A percentile compares a stretch with the other conserved stretches of the same genome.
Evolutionary conservation across 225 moss, liverwort and hornwort genomes (phyloP).

Genomic region (Climacium dendroides): DNA sequence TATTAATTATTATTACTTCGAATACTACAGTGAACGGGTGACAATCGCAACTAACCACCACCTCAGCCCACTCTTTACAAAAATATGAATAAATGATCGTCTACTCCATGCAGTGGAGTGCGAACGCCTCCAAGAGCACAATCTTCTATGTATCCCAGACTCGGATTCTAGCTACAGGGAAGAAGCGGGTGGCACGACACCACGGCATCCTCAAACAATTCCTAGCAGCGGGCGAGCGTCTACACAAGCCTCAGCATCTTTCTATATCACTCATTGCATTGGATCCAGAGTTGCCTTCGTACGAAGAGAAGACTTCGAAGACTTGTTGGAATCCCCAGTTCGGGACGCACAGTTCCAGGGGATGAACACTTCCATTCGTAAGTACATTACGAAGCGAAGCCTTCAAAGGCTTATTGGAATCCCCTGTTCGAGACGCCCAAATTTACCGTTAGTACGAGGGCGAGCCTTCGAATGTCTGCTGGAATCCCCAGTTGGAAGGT

Average conservation of each 20-base stretch:
- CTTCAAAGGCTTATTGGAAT: conserved; percentile 41
- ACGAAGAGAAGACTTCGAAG: conserved; percentile 6
- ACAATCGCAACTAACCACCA: neutral
- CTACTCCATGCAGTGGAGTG: neutral
- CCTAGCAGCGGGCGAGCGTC: neutral
- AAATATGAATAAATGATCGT: neutral
- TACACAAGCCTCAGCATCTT: neutral
- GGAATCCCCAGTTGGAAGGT: conserved; percentile 30
- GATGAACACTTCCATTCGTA: too few relatives aligned
- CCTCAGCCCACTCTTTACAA: neutral
- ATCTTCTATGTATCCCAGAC: neutral
- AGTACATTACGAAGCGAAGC: neutral
- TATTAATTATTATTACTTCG: neutral
- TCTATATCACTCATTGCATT: neutral
- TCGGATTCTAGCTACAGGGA: neutral
- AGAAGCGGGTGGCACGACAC: conserved; percentile 13
- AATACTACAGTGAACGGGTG: neutral
- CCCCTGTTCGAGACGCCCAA: neutral
- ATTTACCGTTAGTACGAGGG: neutral
- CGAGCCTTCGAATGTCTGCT: conserved; percentile 43
- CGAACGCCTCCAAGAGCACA: neutral
- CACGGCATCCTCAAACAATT: conserved; percentile 6
- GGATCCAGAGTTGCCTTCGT: neutral
- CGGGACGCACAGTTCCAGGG: neutral
- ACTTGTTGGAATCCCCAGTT: neutral